These are phyloP conservation scores for Tylopilus orsonianus DNA, from an alignment of 1,284 basidiomycete genomes.

Conservation along the genomic window DNA sequence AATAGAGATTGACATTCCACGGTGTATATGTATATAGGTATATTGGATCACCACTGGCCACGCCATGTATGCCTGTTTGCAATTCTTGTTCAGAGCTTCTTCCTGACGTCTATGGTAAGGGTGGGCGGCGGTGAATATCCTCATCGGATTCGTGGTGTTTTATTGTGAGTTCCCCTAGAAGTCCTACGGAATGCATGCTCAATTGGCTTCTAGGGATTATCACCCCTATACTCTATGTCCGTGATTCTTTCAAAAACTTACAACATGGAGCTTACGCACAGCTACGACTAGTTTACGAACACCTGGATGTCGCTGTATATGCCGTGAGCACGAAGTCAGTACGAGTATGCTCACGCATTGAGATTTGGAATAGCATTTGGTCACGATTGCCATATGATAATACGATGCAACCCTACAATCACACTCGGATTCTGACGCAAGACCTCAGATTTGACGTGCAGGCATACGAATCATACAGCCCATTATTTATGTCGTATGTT, in stretches of 20 bases:
- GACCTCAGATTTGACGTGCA: conserved; percentile 49
- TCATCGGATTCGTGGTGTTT: conserved; percentile 62
- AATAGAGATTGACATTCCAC: too few species aligned
- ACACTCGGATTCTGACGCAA: conserved; percentile 51
- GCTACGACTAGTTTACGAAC: conserved; percentile 50
- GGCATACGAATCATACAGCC: conserved; percentile 67
- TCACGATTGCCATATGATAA: conserved; percentile 43
- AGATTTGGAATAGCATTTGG: conserved; percentile 25
- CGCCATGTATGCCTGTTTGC: conserved; percentile 26
- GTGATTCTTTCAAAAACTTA: conserved; percentile 7
- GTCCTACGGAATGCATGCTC: not conserved
- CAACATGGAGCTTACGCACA: not conserved
- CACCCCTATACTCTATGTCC: conserved; percentile 44
- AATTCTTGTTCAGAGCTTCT: not conserved
- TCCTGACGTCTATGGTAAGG: conserved; percentile 25
- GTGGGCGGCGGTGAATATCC: conserved; percentile 64
- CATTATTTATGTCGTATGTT: conserved; percentile 57
- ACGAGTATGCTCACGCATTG: not conserved
- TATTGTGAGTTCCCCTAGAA: conserved; percentile 39
- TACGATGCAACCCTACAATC: conserved; percentile 55
- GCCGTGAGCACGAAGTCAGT: conserved; percentile 26
- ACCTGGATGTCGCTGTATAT: conserved; percentile 46
- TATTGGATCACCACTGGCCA: conserved; percentile 44
- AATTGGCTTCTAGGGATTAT: conserved; percentile 45
- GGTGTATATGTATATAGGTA: conserved; percentile 26